Percentiles rank a stretch among this genome's conserved stretches.
phyloP scores from a whole-genome alignment of 192 early-diverging fungal genomes.

The Backusella macrospora region DNA sequence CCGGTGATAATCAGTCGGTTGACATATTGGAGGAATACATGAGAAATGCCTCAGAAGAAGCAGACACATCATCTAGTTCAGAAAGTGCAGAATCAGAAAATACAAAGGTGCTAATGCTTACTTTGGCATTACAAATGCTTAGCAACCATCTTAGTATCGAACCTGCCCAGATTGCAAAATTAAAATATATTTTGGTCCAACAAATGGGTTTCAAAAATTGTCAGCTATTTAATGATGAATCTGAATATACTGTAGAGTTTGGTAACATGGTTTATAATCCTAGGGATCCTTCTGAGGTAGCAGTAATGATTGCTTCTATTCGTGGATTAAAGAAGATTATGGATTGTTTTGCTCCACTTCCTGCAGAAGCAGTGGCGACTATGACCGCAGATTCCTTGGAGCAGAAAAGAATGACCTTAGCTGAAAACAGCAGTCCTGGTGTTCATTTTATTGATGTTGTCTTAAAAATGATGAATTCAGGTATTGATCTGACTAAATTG shows the following conservation, averaged over 20 bases:
- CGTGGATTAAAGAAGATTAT: constrained; percentile 48
- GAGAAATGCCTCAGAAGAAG: constrained; percentile 12
- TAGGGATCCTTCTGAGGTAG: constrained; percentile 38
- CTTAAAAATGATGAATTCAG: constrained; percentile 54
- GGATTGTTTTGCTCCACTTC: constrained; percentile 44
- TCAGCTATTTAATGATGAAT: constrained; percentile 39
- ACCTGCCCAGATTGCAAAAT: constrained; percentile 45
- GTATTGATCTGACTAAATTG: constrained; percentile 47
- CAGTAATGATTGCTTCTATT: constrained; percentile 38
- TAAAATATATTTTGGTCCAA: constrained; percentile 53
- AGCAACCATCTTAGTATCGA: constrained; percentile 50
- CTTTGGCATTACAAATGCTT: constrained; percentile 59
- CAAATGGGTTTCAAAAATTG: constrained; percentile 56
- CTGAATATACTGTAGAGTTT: constrained; percentile 42
- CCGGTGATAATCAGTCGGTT: not conserved
- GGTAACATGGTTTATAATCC: constrained; percentile 45
- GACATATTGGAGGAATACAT: constrained; percentile 38
- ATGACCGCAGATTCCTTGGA: constrained; percentile 29
- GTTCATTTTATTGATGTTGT: constrained; percentile 57
- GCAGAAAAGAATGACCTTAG: constrained; percentile 26
- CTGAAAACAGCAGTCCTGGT: constrained; percentile 44
- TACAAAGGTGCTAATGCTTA: constrained; percentile 45
- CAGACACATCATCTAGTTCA: not conserved
- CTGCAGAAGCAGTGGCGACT: constrained; percentile 34
- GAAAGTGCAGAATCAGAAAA: constrained; percentile 42